phyloP scores from a whole-genome alignment of 1,139 yeast species.

The Geotrichum reessii region DNA sequence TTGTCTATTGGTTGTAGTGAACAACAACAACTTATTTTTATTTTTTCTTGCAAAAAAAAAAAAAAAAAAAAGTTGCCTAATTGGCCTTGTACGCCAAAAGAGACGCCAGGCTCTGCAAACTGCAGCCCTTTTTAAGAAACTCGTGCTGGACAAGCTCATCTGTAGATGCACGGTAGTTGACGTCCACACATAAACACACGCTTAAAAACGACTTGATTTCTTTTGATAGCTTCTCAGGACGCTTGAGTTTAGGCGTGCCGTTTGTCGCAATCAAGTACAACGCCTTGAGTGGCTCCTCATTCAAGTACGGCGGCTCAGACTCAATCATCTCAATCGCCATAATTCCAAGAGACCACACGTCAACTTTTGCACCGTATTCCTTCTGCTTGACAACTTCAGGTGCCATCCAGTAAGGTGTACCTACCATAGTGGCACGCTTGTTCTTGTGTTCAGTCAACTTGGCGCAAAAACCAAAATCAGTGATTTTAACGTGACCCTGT shows the following conservation, averaged over 20 bases:
- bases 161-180: constrained; percentile 82
- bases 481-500: constrained; percentile 84
- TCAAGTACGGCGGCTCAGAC: constrained; percentile 95
- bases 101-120: constrained; percentile 59
- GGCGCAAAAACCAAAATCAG: constrained; percentile 98
- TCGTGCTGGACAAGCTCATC: constrained; percentile 80
- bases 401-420: no score
- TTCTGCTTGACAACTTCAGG: constrained; percentile 98
- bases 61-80: background rate
- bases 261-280: constrained; percentile 88
- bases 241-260: constrained; percentile 91
- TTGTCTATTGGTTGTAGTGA: no score
- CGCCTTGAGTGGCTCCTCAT: constrained; percentile 90
- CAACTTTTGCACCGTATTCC: constrained; percentile 94
- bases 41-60: no score
- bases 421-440: constrained; percentile 93
- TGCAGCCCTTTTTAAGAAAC: constrained; percentile 70
- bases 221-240: constrained; percentile 72
- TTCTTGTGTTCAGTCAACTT: constrained; percentile 87
- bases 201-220: constrained; percentile 82
- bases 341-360: constrained; percentile 95
- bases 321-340: constrained; percentile 99
- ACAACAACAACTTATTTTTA: no score
- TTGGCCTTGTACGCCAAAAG: constrained; percentile 61
- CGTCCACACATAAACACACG: constrained; percentile 93